A percentile compares a stretch with the other conserved stretches of the same genome.
phyloP scores from a whole-genome alignment of 768 basidiomycete genomes.

The Paxillus involutus region DNA sequence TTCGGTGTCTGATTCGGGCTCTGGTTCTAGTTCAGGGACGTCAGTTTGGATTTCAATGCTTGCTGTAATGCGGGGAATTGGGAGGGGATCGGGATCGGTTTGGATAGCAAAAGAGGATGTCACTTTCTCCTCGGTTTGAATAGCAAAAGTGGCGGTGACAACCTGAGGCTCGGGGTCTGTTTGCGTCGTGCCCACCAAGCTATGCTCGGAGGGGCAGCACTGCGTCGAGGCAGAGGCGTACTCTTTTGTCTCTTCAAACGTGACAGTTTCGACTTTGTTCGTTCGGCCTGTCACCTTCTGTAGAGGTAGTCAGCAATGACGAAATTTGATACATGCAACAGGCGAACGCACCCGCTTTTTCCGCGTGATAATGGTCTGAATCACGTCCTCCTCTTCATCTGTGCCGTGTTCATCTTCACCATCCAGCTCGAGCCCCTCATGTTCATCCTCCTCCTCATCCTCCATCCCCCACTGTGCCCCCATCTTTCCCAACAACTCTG shows the following conservation, averaged over 20 bases:
- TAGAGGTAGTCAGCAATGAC: constrained; percentile 5
- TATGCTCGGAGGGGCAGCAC: constrained; percentile 59
- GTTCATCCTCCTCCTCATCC: constrained; percentile 41
- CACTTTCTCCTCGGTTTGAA: constrained; percentile 52
- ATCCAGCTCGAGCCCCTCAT: constrained; percentile 33
- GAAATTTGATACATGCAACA: constrained; percentile 9
- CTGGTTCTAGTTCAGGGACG: constrained; percentile 35
- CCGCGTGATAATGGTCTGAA: constrained; percentile 87
- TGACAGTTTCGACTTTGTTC: constrained; percentile 42
- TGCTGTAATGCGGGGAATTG: constrained; percentile 29
- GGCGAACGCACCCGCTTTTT: constrained; percentile 62
- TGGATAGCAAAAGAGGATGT: constrained; percentile 33
- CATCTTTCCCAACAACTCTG: constrained; percentile 68
- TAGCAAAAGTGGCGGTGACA: constrained; percentile 44
- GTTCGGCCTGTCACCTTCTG: constrained; percentile 71
- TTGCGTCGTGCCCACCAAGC: constrained; percentile 48
- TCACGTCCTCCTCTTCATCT: constrained; percentile 64
- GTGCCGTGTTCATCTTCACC: constrained; percentile 50
- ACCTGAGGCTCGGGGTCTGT: constrained; percentile 61
- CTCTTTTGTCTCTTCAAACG: constrained; percentile 64
- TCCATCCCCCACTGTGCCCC: constrained; percentile 43
- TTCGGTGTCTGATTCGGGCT: constrained; percentile 32
- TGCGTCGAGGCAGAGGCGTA: constrained; percentile 76
- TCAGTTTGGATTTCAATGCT: constrained; percentile 71
- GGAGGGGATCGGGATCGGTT: constrained; percentile 37